Conservation (phyloP, 352 stramenopile genomes). For the Globisporangium alternatum region DNA sequence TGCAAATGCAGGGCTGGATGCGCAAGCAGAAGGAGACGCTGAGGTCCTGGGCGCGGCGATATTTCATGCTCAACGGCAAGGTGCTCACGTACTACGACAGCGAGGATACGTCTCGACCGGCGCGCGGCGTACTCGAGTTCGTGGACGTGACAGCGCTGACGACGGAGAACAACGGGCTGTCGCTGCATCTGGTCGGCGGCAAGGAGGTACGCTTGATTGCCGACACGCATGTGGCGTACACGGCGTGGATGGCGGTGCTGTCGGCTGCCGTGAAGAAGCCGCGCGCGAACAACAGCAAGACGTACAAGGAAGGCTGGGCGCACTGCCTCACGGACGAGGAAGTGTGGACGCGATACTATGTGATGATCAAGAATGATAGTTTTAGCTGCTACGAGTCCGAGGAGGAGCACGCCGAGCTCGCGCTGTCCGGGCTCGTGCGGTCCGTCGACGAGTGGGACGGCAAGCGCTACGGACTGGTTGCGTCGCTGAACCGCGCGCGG, state of each 20-base stretch:
- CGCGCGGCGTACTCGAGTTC: conserved; percentile 68
- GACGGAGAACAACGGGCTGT: conserved; percentile 75
- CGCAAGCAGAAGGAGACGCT: conserved; percentile 81
- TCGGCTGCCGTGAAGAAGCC: conserved; percentile 62
- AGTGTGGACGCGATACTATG: conserved; percentile 70
- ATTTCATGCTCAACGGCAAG: conserved; percentile 74
- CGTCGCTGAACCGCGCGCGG: conserved; percentile 59
- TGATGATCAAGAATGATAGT: conserved; percentile 73
- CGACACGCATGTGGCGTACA: conserved; percentile 77
- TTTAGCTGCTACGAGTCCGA: conserved; percentile 79
- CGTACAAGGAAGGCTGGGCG: conserved; percentile 69
- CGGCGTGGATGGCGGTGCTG: conserved; percentile 71
- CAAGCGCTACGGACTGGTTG: conserved; percentile 69
- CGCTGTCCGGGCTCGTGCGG: conserved; percentile 61
- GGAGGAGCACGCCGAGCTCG: conserved; percentile 63
- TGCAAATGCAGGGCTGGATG: conserved; percentile 85
- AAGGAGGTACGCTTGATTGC: conserved; percentile 77
- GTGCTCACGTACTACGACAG: conserved; percentile 80
- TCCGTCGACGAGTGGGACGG: conserved; percentile 72
- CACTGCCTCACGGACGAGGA: conserved; percentile 75
- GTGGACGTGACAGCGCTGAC: conserved; percentile 65
- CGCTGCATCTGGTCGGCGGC: conserved; percentile 55
- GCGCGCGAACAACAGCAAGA: conserved; percentile 42
- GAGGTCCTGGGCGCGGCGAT: conserved; percentile 61
- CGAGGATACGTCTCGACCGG: conserved; percentile 57